Conservation (phyloP, 2,329 filamentous ascomycete genomes). For the Colletotrichum truncatum region DNA sequence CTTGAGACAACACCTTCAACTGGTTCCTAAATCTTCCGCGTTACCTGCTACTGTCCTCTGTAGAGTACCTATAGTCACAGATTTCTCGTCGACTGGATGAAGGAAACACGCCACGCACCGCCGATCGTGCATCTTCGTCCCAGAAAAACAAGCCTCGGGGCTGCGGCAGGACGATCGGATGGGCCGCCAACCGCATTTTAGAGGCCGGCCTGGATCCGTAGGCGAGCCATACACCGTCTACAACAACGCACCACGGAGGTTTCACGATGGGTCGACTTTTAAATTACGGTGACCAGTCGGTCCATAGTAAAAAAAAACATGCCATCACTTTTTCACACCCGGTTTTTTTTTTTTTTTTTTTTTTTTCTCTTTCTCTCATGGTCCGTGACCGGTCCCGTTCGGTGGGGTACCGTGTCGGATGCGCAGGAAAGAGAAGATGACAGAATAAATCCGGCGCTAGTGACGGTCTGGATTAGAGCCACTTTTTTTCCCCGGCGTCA, state of each 20-base stretch:
- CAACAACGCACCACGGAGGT: neutral
- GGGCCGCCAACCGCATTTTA: neutral
- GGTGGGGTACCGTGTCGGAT: neutral
- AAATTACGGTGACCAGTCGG: neutral
- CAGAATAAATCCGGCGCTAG: neutral
- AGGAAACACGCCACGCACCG: no score
- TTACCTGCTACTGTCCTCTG: no score
- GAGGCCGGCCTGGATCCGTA: neutral
- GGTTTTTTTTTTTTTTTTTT: no score
- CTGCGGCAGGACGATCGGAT: neutral
- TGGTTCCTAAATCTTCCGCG: neutral
- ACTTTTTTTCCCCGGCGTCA: neutral
- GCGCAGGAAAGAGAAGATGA: neutral
- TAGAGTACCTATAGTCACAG: no score
- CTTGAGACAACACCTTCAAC: neutral
- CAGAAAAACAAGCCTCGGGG: neutral
- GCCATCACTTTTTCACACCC: neutral
- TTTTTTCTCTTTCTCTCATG: neutral
- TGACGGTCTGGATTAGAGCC: neutral
- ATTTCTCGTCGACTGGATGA: no score
- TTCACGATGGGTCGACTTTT: constrained; percentile 9
- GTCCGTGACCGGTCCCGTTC: neutral
- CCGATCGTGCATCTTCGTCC: no score
- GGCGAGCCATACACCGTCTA: neutral
- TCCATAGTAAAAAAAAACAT: neutral